Evolutionary conservation across 805 yeast species (phyloP).

Genomic region (Komagataella pastoris): DNA sequence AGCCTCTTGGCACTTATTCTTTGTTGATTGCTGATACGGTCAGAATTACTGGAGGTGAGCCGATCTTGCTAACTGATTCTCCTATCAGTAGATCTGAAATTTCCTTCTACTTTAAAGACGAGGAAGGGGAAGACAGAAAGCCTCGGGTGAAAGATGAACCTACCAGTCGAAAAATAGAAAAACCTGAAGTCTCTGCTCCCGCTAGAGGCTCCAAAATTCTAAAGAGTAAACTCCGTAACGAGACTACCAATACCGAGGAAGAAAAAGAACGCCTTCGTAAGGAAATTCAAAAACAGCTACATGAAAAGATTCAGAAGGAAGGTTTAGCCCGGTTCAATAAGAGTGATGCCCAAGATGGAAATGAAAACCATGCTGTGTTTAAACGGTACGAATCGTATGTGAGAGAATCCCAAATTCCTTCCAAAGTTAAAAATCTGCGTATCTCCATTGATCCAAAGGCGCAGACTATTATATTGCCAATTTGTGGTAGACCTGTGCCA

Average conservation of each 20-base stretch:
- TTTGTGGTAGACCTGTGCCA: constrained; percentile 94
- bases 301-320: constrained; percentile 73
- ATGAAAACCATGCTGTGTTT: constrained; percentile 60
- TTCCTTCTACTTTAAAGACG: constrained; percentile 72
- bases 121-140: constrained; percentile 19
- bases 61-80: constrained; percentile 58
- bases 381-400: constrained; percentile 90
- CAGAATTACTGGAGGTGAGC: constrained; percentile 48
- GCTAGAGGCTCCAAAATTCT: constrained; percentile 46
- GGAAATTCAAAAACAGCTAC: constrained; percentile 72
- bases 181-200: constrained; percentile 9
- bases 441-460: constrained; percentile 79
- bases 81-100: constrained; percentile 62
- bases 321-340: constrained; percentile 76
- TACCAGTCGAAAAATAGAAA: constrained; percentile 17
- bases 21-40: constrained; percentile 73
- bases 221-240: constrained; percentile 70
- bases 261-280: constrained; percentile 68
- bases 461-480: constrained; percentile 83
- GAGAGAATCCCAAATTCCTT: constrained; percentile 86
- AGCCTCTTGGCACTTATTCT: constrained; percentile 39
- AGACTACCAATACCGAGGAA: constrained; percentile 61
- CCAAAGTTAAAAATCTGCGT: constrained; percentile 66
- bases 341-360: constrained; percentile 54
- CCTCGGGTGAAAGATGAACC: constrained; percentile 19